Evolutionary conservation across 148 eudicot genomes (phyloP), one percentile per base, ranked within the genome.

Genomic region (Rhododendron williamsianum): DNA sequence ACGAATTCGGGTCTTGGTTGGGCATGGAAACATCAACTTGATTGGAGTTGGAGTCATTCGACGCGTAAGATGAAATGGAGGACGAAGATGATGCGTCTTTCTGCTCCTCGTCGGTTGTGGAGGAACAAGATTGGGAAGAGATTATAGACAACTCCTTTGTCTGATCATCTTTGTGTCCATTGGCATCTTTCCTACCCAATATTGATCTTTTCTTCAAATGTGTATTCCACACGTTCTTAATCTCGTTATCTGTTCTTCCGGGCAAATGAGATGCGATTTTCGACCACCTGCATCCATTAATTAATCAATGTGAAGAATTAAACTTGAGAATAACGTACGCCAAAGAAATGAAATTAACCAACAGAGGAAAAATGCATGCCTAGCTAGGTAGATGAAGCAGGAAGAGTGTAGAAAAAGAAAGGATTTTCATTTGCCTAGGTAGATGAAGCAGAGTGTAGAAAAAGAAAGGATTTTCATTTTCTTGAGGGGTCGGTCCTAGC

Each of bases 241-340:
- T 90, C 90, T 92, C 93, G 38, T 92, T 92, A 76, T 92, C 93
- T 4, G 93, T 92, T 88, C 93, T 87, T 82, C 93, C 93, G 0
- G 93, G 91, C 33, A 92, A 87, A 56, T 83, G 71, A 46, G 92
- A 84, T 33, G 93, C 93, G 48, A 92, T 92, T 76, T 88, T 90
- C 5, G 93, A 92, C 93, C 93, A 92, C 88, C 93, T 92, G 86
- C 41, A 27, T 5, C 71, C 48, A 49, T 78, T 41, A 33, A 33
- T 33, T 33, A 41, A 41, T 38, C 51, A 38, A 52, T 48, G n/a
- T 30, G 21, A 85, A 4, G 6, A 35, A 10, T 58, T 16, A 43
- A n/a, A 69, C 19, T 36, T 35, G 15, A 33, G 2, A 35, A 19
- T 30, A 33, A 13, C 4, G 30, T 30, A 33, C 35, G 35, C 36